phyloP scores from a whole-genome alignment of 2,329 filamentous ascomycete species.

The Blastomyces parvus region DNA sequence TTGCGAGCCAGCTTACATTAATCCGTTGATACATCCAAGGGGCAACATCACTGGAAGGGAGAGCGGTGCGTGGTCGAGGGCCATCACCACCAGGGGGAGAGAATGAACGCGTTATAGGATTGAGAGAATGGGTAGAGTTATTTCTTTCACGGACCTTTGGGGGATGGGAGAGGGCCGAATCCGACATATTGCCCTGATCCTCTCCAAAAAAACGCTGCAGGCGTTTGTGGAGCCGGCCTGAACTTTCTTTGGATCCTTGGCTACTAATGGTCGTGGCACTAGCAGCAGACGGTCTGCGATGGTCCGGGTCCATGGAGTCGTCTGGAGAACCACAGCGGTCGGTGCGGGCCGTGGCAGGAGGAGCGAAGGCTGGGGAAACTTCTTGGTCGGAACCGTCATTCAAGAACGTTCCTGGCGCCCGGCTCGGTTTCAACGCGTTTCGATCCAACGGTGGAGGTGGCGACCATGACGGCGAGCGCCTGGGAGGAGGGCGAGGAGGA shows the following conservation, averaged over 20 bases:
- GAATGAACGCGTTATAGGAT: conserved; percentile 43
- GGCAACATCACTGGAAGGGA: conserved; percentile 84
- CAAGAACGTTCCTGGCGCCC: conserved; percentile 29
- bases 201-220: conserved; percentile 89
- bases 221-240: conserved; percentile 65
- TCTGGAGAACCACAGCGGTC: conserved; percentile 53
- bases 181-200: conserved; percentile 59
- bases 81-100: conserved; percentile 52
- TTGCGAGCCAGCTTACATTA: conserved; percentile 46
- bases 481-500: neutral
- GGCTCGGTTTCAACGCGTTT: conserved; percentile 21
- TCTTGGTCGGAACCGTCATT: conserved; percentile 33
- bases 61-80: conserved; percentile 72
- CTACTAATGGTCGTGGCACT: conserved; percentile 83
- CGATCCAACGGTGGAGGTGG: conserved; percentile 17
- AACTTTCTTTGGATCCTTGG: conserved; percentile 65
- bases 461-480: conserved; percentile 4
- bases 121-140: conserved; percentile 67
- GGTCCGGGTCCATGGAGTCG: conserved; percentile 52
- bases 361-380: conserved; percentile 51
- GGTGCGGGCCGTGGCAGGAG: conserved; percentile 45
- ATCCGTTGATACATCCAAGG: conserved; percentile 93
- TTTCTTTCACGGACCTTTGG: conserved; percentile 61
- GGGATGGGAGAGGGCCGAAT: conserved; percentile 36
- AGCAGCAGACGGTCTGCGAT: conserved; percentile 77